Base-by-base conservation (phyloP, 768 basidiomycete species). In the Psilocybe azurescens region DNA sequence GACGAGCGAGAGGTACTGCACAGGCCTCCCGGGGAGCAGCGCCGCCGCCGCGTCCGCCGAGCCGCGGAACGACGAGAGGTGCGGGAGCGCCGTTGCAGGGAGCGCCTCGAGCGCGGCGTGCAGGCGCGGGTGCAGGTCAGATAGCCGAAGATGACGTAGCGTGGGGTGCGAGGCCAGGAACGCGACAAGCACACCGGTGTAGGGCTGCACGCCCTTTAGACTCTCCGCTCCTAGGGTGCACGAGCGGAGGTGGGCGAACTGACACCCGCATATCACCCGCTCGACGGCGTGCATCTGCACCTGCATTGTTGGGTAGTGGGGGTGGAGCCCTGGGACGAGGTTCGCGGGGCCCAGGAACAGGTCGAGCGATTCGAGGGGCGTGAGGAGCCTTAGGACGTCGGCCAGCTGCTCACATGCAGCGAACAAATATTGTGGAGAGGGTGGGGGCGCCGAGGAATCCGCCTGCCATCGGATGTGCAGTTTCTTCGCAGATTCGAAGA, bases 21-120 rank as follows among this genome's bases (percentile, higher is more conserved):
- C 83, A 3, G 87, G 86, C 20, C 89, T 77, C 18, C 86, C 86
- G 4, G 88, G 89, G 56, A 89, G 81, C 51, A 89, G 67, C 16
- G 77, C 73, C 51, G 86, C 86, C 2, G 87, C 87, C n/a, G 83
- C 78, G 69, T 79, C 78, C 59, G 87, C 81, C 36, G 82, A 79
- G 60, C 88, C 88, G 58, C 86, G 85, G 79, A 89, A 89, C 55
- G 80, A 79, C 11, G 78, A 66, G 24, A 90, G 79, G 51, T 63
- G 64, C 4, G 84, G 83, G 18, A 89, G 75, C 56, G 82, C 80
- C 58, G 68, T 58, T n/a, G 78, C 67, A 6, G 78, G 73, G 30
- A 87, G 74, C 56, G 68, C 62, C 30, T 60, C 63, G 10, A 88
- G 74, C 7, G 76, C 68, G 36, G 77, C 67, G 60, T 77, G 75